Percentiles rank a stretch among this genome's conserved stretches.
These are phyloP conservation scores for Aspergillus panamensis DNA, from an alignment of 495 filamentous ascomycete genomes.

Conservation along the genomic window DNA sequence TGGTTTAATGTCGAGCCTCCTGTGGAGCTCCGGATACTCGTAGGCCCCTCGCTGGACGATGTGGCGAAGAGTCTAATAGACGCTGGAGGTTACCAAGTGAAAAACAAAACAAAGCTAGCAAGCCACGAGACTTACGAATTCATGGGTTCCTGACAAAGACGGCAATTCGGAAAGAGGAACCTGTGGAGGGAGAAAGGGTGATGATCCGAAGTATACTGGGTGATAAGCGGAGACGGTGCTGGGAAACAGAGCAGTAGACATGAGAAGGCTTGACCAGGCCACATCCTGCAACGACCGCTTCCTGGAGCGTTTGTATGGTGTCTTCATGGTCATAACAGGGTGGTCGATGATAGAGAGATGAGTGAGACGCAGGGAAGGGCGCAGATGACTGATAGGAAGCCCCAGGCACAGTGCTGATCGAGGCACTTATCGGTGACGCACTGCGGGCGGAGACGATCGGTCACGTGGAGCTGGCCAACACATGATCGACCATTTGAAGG, in stretches of 20 bases:
- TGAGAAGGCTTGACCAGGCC: constrained; percentile 17
- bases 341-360: constrained; percentile 19
- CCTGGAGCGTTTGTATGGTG: constrained; percentile 8
- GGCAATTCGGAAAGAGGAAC: constrained; percentile 26
- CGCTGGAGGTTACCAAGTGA: constrained; percentile 11
- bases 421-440: constrained; percentile 32
- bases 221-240: constrained; percentile 27
- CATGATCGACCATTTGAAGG: too few species aligned
- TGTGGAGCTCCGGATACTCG: constrained; percentile 69
- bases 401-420: constrained; percentile 4
- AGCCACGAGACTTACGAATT: constrained; percentile 34
- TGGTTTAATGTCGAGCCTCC: constrained; percentile 65
- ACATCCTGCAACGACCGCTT: constrained; percentile 16
- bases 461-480: constrained; percentile 4
- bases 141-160: constrained; percentile 25
- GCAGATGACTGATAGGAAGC: constrained; percentile 5
- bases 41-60: constrained; percentile 84
- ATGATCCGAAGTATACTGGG: constrained; percentile 33
- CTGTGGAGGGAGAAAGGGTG: constrained; percentile 35
- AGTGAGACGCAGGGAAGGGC: constrained; percentile 18
- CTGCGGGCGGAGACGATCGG: constrained; percentile 19
- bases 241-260: constrained; percentile 26
- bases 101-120: neutral
- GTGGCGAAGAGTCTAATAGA: constrained; percentile 70
- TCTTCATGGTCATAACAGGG: constrained; percentile 17